Conservation (phyloP, 129 eudicot genomes). For the Flaveria bidentis region DNA sequence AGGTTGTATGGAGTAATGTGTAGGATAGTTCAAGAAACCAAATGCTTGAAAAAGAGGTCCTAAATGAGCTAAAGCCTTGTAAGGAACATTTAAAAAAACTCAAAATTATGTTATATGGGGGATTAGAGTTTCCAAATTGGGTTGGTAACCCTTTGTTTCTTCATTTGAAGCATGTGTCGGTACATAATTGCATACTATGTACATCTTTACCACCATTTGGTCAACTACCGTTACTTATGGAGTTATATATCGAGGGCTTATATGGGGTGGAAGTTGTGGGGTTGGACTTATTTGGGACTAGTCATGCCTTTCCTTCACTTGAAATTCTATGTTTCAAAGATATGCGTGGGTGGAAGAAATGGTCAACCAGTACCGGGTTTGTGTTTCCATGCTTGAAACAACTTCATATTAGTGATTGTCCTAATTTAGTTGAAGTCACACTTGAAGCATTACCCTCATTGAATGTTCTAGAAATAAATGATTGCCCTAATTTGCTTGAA, state of each 20-base stretch:
- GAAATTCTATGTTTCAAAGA: neutral
- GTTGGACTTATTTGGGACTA: neutral
- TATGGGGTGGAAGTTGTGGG: neutral
- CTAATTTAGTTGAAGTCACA: neutral
- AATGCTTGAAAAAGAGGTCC: neutral
- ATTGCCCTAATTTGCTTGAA: too few species aligned
- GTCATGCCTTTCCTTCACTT: neutral
- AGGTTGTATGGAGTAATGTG: neutral
- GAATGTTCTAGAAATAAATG: neutral
- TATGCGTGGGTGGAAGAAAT: neutral
- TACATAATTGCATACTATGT: neutral
- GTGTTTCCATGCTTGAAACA: neutral
- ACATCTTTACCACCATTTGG: neutral
- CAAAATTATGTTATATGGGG: neutral
- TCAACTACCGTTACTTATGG: neutral
- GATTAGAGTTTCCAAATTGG: neutral
- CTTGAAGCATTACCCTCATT: neutral
- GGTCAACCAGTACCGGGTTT: neutral
- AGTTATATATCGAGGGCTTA: neutral
- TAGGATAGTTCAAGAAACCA: neutral
- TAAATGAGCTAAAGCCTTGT: neutral
- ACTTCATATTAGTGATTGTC: neutral
- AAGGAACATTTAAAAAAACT: neutral
- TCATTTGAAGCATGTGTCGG: neutral
- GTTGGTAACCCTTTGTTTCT: neutral